phyloP scores from a whole-genome alignment of 805 yeast species.

The Saccharomycopsis fodiens region DNA sequence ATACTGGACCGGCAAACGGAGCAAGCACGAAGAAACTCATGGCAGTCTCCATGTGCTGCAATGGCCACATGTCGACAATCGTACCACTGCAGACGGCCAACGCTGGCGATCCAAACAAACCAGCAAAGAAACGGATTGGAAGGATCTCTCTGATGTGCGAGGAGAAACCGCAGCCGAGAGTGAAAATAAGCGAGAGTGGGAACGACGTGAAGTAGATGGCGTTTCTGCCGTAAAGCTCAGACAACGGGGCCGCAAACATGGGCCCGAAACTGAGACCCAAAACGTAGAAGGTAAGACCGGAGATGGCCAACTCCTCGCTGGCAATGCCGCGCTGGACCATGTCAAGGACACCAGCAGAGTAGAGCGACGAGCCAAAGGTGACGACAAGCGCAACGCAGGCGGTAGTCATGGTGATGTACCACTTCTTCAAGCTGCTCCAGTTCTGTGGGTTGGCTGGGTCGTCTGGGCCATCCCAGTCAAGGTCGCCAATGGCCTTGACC shows the following conservation, averaged over 20 bases:
- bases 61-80: constrained; percentile 67
- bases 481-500: constrained; percentile 25
- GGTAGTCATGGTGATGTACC: constrained; percentile 58
- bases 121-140: constrained; percentile 67
- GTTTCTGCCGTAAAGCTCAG: constrained; percentile 63
- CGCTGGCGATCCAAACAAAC: constrained; percentile 74
- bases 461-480: constrained; percentile 55
- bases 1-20: constrained; percentile 72
- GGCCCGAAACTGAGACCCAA: constrained; percentile 70
- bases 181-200: constrained; percentile 62
- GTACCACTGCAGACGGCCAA: constrained; percentile 83
- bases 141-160: constrained; percentile 52
- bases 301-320: constrained; percentile 51
- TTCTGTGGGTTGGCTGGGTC: constrained; percentile 62
- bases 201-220: constrained; percentile 50
- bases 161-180: constrained; percentile 67
- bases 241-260: constrained; percentile 61
- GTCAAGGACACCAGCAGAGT: constrained; percentile 56
- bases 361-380: constrained; percentile 69
- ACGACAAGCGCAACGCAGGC: constrained; percentile 62
- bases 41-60: constrained; percentile 61
- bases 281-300: constrained; percentile 65
- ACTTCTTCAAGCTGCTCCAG: constrained; percentile 58
- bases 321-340: constrained; percentile 40
- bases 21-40: constrained; percentile 72